Evolutionary conservation across 2,329 filamentous ascomycete genomes (phyloP).

Genomic region (Alternaria sp.): DNA sequence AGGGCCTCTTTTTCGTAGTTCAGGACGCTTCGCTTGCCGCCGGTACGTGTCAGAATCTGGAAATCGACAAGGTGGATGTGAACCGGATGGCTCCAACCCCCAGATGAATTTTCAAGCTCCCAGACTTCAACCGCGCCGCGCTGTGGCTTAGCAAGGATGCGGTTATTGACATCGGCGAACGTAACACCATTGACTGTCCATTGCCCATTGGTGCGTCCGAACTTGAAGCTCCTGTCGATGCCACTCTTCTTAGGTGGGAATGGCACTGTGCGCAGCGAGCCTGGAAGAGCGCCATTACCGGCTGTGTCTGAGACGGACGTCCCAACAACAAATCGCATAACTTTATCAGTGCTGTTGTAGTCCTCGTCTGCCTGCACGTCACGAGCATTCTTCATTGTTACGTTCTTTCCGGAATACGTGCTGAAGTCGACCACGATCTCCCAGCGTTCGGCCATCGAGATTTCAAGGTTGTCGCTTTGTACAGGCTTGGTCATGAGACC

Average conservation of each 20-base stretch:
- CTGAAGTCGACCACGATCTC: constrained; percentile 68
- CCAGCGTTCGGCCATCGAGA: constrained; percentile 66
- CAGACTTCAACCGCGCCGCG: constrained; percentile 50
- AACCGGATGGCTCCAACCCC: constrained; percentile 62
- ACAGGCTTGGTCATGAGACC: constrained; percentile 55
- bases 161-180: constrained; percentile 47
- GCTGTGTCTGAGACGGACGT: constrained; percentile 29
- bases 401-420: constrained; percentile 59
- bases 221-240: constrained; percentile 46
- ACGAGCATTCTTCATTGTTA: constrained; percentile 58
- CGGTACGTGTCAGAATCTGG: constrained; percentile 60
- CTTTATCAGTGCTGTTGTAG: constrained; percentile 58
- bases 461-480: constrained; percentile 53
- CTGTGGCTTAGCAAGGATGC: constrained; percentile 47
- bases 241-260: constrained; percentile 43
- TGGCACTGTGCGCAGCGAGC: constrained; percentile 39
- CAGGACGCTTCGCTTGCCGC: constrained; percentile 54
- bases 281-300: constrained; percentile 41
- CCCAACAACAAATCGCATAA: constrained; percentile 58
- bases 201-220: constrained; percentile 35
- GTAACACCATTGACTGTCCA: constrained; percentile 53
- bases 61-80: constrained; percentile 69
- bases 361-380: constrained; percentile 60
- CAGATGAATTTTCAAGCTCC: constrained; percentile 57
- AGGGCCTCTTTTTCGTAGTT: constrained; percentile 64